phyloP scores from a whole-genome alignment of 2,329 filamentous ascomycete genomes.

The Nemania diffusa region DNA sequence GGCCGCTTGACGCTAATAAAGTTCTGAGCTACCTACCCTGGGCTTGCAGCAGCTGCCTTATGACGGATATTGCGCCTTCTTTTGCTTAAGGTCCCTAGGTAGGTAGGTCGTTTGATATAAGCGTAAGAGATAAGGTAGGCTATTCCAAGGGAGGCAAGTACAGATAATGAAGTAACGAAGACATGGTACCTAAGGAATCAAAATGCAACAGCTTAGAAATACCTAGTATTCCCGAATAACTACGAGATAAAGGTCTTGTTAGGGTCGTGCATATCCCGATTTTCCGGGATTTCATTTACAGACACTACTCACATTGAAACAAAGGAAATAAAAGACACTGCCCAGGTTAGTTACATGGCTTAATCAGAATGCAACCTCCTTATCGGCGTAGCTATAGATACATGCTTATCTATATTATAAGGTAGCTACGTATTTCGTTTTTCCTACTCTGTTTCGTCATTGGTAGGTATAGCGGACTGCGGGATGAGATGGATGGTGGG shows the following conservation, averaged over 20 bases:
- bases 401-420: not conserved
- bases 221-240: too few species aligned
- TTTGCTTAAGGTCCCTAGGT: not conserved
- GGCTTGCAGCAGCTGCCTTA: not conserved
- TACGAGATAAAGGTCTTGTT: not conserved
- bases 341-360: not conserved
- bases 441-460: not conserved
- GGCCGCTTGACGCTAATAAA: constrained; percentile 22
- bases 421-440: too few species aligned
- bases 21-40: constrained; percentile 5
- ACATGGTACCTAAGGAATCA: too few species aligned
- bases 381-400: constrained; percentile 4
- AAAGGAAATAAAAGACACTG: not conserved
- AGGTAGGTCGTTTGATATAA: not conserved
- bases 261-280: not conserved
- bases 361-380: constrained; percentile 15
- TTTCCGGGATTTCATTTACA: constrained; percentile 4
- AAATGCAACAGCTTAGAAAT: too few species aligned
- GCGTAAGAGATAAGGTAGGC: not conserved
- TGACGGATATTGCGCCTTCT: not conserved
- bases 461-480: not conserved
- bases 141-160: too few species aligned
- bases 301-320: not conserved
- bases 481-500: constrained; percentile 20
- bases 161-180: too few species aligned